phyloP scores from a whole-genome alignment of 225 moss, liverwort and hornwort genomes.

The Straminergon stramineum region DNA sequence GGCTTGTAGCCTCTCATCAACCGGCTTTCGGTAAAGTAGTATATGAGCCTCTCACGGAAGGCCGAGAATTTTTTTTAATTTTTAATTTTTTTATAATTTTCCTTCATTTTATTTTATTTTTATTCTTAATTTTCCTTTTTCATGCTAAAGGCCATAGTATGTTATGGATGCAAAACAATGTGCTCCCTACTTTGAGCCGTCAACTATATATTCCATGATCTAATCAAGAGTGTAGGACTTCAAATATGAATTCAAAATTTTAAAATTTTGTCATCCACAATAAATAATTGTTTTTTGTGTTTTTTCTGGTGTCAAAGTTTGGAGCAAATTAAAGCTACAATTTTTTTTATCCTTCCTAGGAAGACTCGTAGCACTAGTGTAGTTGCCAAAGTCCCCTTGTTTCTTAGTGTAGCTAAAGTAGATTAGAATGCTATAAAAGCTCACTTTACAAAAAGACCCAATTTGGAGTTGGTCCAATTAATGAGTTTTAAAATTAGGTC shows the following conservation, averaged over 20 bases:
- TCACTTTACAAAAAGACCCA: too few relatives aligned
- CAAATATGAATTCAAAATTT: background rate
- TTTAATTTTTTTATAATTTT: too few relatives aligned
- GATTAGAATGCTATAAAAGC: background rate
- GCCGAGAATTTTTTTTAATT: background rate
- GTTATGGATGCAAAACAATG: background rate
- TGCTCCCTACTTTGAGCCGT: accelerated
- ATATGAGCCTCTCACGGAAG: background rate
- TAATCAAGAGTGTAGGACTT: accelerated
- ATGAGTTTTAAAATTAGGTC: background rate
- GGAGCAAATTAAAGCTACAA: background rate
- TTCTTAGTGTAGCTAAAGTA: background rate
- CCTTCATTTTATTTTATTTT: too few relatives aligned
- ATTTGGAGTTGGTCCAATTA: background rate
- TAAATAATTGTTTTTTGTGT: background rate
- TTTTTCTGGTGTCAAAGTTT: background rate
- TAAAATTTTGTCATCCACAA: accelerated
- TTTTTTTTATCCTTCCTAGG: background rate
- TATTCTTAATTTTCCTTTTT: too few relatives aligned
- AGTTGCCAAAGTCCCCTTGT: accelerated
- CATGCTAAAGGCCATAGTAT: too few relatives aligned
- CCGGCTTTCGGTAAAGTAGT: background rate
- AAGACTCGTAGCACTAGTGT: accelerated
- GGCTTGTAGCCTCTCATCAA: background rate
- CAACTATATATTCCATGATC: background rate